These are phyloP conservation scores for Aspergillus incahuasiensis DNA, from an alignment of 495 filamentous ascomycete species.

Conservation along the genomic window DNA sequence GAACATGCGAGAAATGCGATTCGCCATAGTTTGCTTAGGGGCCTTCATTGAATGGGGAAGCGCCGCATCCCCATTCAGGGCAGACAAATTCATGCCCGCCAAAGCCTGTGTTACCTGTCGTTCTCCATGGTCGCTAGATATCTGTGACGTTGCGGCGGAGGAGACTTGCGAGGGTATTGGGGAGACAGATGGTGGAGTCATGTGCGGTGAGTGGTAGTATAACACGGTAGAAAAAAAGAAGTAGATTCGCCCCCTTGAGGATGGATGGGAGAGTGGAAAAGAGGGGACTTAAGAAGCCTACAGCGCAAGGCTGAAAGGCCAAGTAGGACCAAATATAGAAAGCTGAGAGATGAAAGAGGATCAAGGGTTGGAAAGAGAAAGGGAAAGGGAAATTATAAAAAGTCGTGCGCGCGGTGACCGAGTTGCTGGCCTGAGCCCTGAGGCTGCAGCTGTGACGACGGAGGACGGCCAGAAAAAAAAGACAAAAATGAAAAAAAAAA, in stretches of 20 bases:
- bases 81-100: constrained; percentile 45
- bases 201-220: constrained; percentile 34
- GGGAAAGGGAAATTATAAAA: constrained; percentile 22
- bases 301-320: constrained; percentile 25
- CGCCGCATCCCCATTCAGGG: constrained; percentile 33
- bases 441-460: constrained; percentile 29
- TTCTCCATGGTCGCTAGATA: constrained; percentile 43
- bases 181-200: constrained; percentile 43
- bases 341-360: constrained; percentile 10
- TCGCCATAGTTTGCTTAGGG: constrained; percentile 50
- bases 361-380: constrained; percentile 3
- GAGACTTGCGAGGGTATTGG: constrained; percentile 45
- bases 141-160: constrained; percentile 39
- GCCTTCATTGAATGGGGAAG: constrained; percentile 31
- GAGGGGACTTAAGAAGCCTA: constrained; percentile 12
- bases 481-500: constrained; percentile 11
- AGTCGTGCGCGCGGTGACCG: constrained; percentile 20
- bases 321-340: constrained; percentile 7
- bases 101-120: constrained; percentile 43
- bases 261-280: neutral
- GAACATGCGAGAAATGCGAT: constrained; percentile 60
- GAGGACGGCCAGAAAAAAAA: constrained; percentile 15
- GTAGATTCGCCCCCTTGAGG: constrained; percentile 13
- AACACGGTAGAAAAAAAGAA: constrained; percentile 15
- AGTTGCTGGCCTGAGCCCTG: constrained; percentile 32